Conservation (phyloP, 2,329 filamentous ascomycete genomes). For the Plenodomus biglobosus region DNA sequence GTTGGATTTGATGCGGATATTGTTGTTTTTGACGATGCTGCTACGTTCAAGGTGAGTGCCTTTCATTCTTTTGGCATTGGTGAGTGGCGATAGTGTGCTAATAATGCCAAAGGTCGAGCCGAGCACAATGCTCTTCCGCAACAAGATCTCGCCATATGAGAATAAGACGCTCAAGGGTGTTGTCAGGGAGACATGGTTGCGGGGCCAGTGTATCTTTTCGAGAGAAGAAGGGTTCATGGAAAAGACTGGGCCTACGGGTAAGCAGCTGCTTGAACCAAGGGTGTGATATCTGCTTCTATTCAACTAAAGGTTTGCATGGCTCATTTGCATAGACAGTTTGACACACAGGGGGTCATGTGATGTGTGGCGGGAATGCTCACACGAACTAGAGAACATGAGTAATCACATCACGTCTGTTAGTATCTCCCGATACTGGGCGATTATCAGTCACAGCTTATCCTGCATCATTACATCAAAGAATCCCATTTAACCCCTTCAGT, state of each 20-base stretch:
- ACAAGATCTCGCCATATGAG: slow-evolving; percentile 89
- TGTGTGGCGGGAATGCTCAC: no score
- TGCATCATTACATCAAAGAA: no score
- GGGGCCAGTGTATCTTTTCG: slow-evolving; percentile 73
- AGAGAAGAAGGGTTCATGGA: slow-evolving; percentile 66
- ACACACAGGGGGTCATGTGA: no score
- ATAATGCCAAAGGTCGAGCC: slow-evolving; percentile 42
- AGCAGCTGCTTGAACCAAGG: slow-evolving; percentile 55
- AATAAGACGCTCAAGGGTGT: slow-evolving; percentile 75
- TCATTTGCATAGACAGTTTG: no score
- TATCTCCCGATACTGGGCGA: no score
- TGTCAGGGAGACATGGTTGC: slow-evolving; percentile 82
- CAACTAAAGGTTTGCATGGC: no score
- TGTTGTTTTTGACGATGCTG: slow-evolving; percentile 86
- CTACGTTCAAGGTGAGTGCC: slow-evolving; percentile 69
- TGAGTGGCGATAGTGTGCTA: not conserved
- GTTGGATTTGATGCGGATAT: slow-evolving; percentile 88
- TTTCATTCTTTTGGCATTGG: not conserved
- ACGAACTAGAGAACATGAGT: no score
- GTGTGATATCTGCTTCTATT: no score
- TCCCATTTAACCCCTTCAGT: not conserved
- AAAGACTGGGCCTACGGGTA: slow-evolving; percentile 54
- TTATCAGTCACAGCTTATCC: no score
- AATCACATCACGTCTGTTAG: no score
- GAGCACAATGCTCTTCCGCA: slow-evolving; percentile 92